Percentiles rank a stretch among this genome's conserved stretches.
Conservation (phyloP, 2,329 filamentous ascomycete genomes). For the Alternaria metachromatica region DNA sequence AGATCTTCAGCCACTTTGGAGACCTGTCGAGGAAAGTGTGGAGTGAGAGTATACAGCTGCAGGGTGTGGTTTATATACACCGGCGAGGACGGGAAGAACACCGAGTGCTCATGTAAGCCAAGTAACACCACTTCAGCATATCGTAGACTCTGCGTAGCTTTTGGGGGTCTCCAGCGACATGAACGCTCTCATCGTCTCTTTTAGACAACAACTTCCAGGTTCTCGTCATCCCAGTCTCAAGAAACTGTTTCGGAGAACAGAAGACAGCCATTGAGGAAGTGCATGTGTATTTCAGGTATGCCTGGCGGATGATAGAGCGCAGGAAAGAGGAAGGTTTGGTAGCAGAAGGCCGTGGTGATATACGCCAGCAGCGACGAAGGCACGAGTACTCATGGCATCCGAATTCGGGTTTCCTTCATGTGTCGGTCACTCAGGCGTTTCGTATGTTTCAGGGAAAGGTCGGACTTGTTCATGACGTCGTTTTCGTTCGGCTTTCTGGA, state of each 20-base stretch:
- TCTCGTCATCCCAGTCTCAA: not conserved
- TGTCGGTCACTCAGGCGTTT: fast-evolving
- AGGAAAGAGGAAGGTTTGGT: not conserved
- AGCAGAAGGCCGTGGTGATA: not conserved
- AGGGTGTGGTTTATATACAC: not conserved
- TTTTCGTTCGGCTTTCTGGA: not conserved
- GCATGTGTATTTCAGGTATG: not conserved
- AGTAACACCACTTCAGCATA: not conserved
- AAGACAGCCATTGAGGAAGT: not conserved
- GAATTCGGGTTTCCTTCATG: fast-evolving
- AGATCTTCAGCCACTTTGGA: no score
- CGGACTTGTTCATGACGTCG: not conserved
- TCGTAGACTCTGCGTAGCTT: not conserved
- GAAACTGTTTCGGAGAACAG: not conserved
- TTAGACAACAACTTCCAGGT: not conserved
- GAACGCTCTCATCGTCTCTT: fast-evolving
- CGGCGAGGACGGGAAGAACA: not conserved
- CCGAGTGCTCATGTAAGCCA: not conserved
- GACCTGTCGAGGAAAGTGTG: no score
- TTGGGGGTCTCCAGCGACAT: not conserved
- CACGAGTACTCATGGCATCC: not conserved
- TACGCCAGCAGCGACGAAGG: not conserved
- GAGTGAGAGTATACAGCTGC: no score
- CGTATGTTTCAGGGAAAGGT: not conserved
- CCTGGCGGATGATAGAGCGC: not conserved